Base-by-base conservation (phyloP, 2,329 filamentous ascomycete species). In the Sporothrix pallida region DNA sequence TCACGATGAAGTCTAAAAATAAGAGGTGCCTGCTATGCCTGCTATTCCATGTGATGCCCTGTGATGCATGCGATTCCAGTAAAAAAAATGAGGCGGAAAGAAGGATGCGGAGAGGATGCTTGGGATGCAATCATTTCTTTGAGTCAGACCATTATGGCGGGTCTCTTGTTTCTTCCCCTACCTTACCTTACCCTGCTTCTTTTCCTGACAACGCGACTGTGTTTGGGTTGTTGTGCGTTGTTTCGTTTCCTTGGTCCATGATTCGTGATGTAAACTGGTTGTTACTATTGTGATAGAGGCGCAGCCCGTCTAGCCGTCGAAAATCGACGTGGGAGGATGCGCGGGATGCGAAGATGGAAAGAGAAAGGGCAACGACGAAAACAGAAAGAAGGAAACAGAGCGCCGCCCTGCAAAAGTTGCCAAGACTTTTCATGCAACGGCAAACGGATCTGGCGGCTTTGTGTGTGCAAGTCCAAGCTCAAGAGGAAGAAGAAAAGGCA, bases 131-230 rank as follows among this genome's bases (percentile, higher is more conserved):
- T 8, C 6, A 7, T 6, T 3, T 17, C 10, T 13, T 13, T 13
- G 15, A 42, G 58, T 62, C 58, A 62, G 58, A 42, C 58, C 58
- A 62, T 17, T n/a, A 15, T 37, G 58, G 58, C 26, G 58, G 62
- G 62, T 67, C 31, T 62, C 9, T 50, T 50, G 9, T 50, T 48
- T 48, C 44, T 3, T 48, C n/a, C 12, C 12, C n/a, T 31, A 15
- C 46, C 48, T 13, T 37, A 50, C 65, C 48, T 46, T n/a, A 52
- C 23, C 26, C 44, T 52, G 23, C 8, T 17, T 52, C 44, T 17
- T 37, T 37, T 17, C 46, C 3, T 48, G 12, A 48, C 46, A 37
- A 37, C 31, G 7, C 31, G 31, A 37, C 31, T 37, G 31, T 37
- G 31, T 48, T 48, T 48, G 8, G 0, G 23, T 20, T 26, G 20